A percentile compares a stretch with the other conserved stretches of the same genome.
Evolutionary conservation across 106 monocot genomes (phyloP).

Genomic region (Phalaenopsis aphrodite): DNA sequence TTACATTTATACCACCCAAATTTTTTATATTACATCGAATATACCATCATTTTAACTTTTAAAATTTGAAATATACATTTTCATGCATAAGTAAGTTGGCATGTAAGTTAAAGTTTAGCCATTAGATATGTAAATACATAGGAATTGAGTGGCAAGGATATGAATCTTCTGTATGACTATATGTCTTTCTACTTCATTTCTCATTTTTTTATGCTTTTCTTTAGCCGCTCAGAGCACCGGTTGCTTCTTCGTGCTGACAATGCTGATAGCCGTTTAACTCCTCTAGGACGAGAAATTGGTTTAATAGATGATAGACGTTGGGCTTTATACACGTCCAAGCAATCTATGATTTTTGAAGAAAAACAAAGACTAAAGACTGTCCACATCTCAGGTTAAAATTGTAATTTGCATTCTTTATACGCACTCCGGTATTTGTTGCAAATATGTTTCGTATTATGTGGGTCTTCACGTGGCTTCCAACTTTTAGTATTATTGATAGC

Average conservation of each 20-base stretch:
- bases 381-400: conserved; percentile 61
- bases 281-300: conserved; percentile 87
- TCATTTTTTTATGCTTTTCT: neutral
- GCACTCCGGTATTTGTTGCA: neutral
- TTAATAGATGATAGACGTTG: conserved; percentile 96
- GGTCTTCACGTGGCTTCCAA: neutral
- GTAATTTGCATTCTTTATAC: conserved; percentile 1
- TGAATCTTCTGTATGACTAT: neutral
- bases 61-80: too few species aligned
- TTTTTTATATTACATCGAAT: too few species aligned
- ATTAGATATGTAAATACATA: too few species aligned
- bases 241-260: conserved; percentile 90
- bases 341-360: conserved; percentile 67
- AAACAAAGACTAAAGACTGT: conserved; percentile 72
- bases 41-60: too few species aligned
- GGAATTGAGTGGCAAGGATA: too few species aligned
- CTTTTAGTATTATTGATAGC: neutral
- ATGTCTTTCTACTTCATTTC: neutral
- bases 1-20: too few species aligned
- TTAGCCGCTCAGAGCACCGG: conserved; percentile 92
- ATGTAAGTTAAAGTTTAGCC: too few species aligned
- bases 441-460: neutral
- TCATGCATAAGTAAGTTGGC: too few species aligned
- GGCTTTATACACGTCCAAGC: conserved; percentile 78
- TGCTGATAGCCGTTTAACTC: conserved; percentile 97